A percentile compares a stretch with the other conserved stretches of the same genome.
phyloP scores from a whole-genome alignment of 1,284 basidiomycete species.

The Calocybe gambosa region DNA sequence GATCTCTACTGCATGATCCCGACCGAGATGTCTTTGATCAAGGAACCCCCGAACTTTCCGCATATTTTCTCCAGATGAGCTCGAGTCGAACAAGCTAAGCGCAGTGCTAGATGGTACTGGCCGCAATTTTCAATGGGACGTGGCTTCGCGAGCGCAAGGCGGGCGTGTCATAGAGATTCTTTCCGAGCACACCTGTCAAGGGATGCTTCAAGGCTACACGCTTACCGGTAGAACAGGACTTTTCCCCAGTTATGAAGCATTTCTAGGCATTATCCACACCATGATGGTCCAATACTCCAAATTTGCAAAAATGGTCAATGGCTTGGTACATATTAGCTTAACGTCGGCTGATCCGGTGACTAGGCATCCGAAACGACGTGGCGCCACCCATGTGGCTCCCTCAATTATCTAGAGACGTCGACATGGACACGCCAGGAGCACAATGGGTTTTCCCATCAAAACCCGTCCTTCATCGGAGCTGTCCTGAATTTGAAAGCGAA shows the following conservation, averaged over 20 bases:
- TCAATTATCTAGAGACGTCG: constrained; percentile 85
- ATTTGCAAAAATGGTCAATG: constrained; percentile 68
- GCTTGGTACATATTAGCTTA: neutral
- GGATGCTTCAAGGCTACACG: constrained; percentile 83
- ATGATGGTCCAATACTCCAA: constrained; percentile 85
- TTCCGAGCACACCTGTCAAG: constrained; percentile 85
- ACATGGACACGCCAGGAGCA: constrained; percentile 84
- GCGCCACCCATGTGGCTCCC: constrained; percentile 65
- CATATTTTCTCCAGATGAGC: constrained; percentile 89
- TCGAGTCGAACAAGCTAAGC: constrained; percentile 87
- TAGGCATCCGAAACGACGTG: constrained; percentile 67
- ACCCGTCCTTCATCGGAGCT: constrained; percentile 81
- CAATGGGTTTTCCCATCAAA: constrained; percentile 80
- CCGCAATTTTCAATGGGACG: constrained; percentile 84
- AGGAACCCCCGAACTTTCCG: constrained; percentile 75
- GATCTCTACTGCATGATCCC: neutral
- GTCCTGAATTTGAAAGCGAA: constrained; percentile 73
- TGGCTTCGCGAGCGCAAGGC: constrained; percentile 51
- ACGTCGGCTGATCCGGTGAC: neutral
- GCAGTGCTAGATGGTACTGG: constrained; percentile 60
- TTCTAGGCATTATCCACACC: constrained; percentile 73
- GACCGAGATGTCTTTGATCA: constrained; percentile 1
- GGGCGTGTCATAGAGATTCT: constrained; percentile 85
- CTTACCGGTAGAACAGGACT: constrained; percentile 77
- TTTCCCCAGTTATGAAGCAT: constrained; percentile 88